Percentiles rank a stretch among this genome's conserved stretches.
Evolutionary conservation across 805 yeast genomes (phyloP).

Genomic region (Peterozyma toletana): DNA sequence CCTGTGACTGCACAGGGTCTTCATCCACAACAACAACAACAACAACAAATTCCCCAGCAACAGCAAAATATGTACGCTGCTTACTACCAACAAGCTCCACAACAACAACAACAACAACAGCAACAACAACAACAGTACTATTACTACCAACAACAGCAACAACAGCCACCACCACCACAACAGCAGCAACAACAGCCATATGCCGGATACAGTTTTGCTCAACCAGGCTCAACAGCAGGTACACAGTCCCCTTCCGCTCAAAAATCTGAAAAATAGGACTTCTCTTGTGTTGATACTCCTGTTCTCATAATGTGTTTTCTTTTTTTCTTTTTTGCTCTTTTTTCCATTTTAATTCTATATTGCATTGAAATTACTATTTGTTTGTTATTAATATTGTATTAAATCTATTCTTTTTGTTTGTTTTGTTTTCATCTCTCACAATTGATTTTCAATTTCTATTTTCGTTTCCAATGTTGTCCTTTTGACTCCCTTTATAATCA

Average conservation of each 20-base stretch:
- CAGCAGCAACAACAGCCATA: slow-evolving; percentile 7
- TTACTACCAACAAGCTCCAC: background rate
- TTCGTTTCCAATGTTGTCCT: too few species aligned
- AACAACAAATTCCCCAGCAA: slow-evolving; percentile 10
- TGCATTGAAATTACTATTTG: too few species aligned
- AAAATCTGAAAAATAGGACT: too few species aligned
- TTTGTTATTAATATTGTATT: too few species aligned
- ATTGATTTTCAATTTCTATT: too few species aligned
- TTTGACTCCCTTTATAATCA: too few species aligned
- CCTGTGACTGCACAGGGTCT: background rate
- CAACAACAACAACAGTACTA: background rate
- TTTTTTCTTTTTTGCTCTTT: background rate
- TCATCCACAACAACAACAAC: slow-evolving; percentile 7
- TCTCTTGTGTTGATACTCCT: too few species aligned
- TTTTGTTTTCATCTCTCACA: too few species aligned
- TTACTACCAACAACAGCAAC: slow-evolving; percentile 3
- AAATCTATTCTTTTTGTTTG: too few species aligned
- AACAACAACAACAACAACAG: background rate
- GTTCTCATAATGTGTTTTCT: too few species aligned
- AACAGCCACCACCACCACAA: slow-evolving; percentile 1
- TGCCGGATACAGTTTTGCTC: slow-evolving; percentile 3
- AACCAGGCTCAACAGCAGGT: background rate
- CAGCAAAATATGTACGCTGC: slow-evolving; percentile 1
- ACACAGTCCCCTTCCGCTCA: background rate
- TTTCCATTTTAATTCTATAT: background rate